Percentiles rank a stretch among this genome's conserved stretches.
These are phyloP conservation scores for Xylariaceae sp. DNA, from an alignment of 2,329 filamentous ascomycete genomes.

Conservation along the genomic window DNA sequence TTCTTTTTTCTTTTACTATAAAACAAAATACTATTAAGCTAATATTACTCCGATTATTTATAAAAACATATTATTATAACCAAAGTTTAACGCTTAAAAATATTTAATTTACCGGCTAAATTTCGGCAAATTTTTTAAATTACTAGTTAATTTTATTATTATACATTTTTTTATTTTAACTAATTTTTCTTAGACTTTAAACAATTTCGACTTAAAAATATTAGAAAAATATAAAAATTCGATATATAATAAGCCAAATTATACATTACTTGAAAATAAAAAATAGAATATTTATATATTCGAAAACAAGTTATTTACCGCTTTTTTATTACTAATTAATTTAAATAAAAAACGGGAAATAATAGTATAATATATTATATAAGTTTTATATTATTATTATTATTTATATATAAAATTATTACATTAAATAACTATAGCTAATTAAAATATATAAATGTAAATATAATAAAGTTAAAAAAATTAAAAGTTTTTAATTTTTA, in stretches of 20 bases:
- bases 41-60: not conserved
- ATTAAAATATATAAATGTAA: not conserved
- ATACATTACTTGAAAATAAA: not conserved
- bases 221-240: too few relatives aligned
- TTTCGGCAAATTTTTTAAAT: too few relatives aligned
- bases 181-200: too few relatives aligned
- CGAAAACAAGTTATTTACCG: not conserved
- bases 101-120: too few relatives aligned
- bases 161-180: too few relatives aligned
- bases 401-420: not conserved
- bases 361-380: too few relatives aligned
- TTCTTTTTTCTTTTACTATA: not conserved
- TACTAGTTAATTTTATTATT: too few relatives aligned
- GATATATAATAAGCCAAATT: too few relatives aligned
- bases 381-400: not conserved
- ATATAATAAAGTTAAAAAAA: too few relatives aligned
- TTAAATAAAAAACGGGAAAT: not conserved
- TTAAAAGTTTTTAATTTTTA: not conserved
- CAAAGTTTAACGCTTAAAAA: too few relatives aligned
- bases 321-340: not conserved
- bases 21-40: not conserved
- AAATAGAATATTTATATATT: not conserved
- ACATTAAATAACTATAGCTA: not conserved
- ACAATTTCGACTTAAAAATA: too few relatives aligned
- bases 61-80: too few relatives aligned